These are phyloP conservation scores for Phytophthora sp. DNA, from an alignment of 352 stramenopile species.

Conservation along the genomic window DNA sequence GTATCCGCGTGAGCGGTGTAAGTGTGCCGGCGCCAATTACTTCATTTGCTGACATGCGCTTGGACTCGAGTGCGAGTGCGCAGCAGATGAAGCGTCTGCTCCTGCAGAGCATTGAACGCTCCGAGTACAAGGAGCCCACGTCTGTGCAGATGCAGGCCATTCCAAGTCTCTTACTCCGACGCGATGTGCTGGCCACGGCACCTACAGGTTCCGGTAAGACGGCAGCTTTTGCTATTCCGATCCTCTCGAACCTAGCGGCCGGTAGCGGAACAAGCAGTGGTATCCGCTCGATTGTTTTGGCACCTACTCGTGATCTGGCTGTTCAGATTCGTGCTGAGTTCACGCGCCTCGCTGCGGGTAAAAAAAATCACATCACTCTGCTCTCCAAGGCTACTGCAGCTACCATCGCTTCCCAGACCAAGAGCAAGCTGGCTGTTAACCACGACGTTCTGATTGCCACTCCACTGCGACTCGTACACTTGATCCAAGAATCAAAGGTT, in stretches of 20 bases:
- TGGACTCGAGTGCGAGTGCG: conserved; percentile 46
- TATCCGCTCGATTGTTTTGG: conserved; percentile 95
- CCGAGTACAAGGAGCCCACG: conserved; percentile 98
- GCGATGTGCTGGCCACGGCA: conserved; percentile 96
- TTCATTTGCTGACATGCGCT: conserved; percentile 74
- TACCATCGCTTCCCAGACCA: conserved; percentile 74
- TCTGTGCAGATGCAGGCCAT: conserved; percentile 99
- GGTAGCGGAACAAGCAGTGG: conserved; percentile 42
- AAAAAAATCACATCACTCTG: conserved; percentile 89
- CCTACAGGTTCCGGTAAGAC: conserved; percentile 99
- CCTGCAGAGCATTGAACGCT: conserved; percentile 85
- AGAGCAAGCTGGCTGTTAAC: conserved; percentile 81
- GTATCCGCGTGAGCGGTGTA: conserved; percentile 78
- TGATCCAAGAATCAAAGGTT: conserved; percentile 88
- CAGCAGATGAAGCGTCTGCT: conserved; percentile 73
- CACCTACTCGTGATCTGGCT: conserved; percentile 97
- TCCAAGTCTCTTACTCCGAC: conserved; percentile 84
- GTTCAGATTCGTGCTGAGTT: conserved; percentile 98
- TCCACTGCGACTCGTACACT: conserved; percentile 93
- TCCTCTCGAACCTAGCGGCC: conserved; percentile 79
- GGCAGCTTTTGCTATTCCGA: conserved; percentile 97
- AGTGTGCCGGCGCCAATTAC: conserved; percentile 75
- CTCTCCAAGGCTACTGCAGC: conserved; percentile 94
- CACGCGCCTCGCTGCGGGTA: conserved; percentile 85
- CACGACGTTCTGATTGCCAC: conserved; percentile 97